Conservation (phyloP, 176 grass and related monocot species). For the Carex parvula region DNA sequence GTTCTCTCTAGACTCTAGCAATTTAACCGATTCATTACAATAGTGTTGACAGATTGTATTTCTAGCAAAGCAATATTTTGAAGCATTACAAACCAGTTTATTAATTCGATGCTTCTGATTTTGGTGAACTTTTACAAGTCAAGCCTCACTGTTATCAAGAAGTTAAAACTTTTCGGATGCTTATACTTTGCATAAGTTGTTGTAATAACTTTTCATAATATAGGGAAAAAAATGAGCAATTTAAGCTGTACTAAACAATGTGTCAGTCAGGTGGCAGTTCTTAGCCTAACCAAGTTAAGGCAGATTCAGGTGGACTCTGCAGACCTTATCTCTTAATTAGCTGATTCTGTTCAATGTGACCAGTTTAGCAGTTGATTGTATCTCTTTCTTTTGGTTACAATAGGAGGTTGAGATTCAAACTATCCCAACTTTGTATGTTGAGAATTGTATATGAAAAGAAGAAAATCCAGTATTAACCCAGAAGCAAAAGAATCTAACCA, state of each 20-base stretch:
- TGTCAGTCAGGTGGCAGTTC: background rate
- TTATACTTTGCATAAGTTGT: background rate
- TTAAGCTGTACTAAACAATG: background rate
- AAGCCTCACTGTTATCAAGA: slow-evolving; percentile 5
- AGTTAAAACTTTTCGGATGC: background rate
- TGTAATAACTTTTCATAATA: background rate
- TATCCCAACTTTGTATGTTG: background rate
- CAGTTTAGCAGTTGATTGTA: background rate
- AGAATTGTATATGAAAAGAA: background rate
- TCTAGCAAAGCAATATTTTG: background rate
- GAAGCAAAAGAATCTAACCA: background rate
- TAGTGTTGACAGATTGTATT: background rate
- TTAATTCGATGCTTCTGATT: background rate
- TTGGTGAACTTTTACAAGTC: background rate
- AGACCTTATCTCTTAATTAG: background rate
- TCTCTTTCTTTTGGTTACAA: background rate
- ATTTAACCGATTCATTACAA: background rate
- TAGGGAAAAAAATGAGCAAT: background rate
- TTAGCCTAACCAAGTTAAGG: background rate
- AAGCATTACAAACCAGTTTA: background rate
- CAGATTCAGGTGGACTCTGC: background rate
- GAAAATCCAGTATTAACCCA: background rate
- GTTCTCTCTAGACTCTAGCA: background rate
- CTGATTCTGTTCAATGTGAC: background rate
- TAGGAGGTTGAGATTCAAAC: background rate